These are phyloP conservation scores for Cryphonectria parasitica DNA, from an alignment of 2,329 filamentous ascomycete genomes.

Conservation along the genomic window DNA sequence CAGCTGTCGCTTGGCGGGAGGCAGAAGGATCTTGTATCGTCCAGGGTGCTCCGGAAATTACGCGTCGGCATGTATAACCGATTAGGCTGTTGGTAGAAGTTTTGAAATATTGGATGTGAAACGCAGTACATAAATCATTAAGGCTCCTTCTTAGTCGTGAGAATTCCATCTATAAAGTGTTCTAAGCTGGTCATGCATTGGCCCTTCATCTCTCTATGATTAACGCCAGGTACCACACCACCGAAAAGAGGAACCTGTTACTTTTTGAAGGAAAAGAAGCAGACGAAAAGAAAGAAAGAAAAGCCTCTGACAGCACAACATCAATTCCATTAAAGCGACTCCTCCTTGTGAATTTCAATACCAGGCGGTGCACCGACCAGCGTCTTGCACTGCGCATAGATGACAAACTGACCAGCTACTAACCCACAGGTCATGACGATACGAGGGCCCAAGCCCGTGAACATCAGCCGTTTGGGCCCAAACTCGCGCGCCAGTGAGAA, in stretches of 20 bases:
- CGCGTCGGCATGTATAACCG: neutral
- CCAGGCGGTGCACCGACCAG: constrained; percentile 54
- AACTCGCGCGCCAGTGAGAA: constrained; percentile 56
- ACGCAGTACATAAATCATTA: neutral
- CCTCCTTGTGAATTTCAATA: constrained; percentile 58
- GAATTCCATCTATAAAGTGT: neutral
- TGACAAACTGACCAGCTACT: constrained; percentile 58
- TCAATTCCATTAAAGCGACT: constrained; percentile 21
- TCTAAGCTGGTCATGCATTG: neutral
- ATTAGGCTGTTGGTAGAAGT: neutral
- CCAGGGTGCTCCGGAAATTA: neutral
- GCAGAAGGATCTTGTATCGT: neutral
- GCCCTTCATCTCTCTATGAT: neutral
- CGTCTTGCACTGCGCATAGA: constrained; percentile 59
- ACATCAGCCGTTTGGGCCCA: constrained; percentile 51
- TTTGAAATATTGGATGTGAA: neutral
- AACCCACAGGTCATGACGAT: constrained; percentile 58
- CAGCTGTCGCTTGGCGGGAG: neutral
- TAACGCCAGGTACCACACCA: constrained; percentile 12
- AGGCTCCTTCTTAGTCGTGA: neutral
- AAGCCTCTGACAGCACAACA: no score
- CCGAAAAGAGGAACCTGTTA: neutral
- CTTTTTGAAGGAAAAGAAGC: no score
- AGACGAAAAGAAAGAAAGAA: neutral
- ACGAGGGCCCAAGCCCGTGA: constrained; percentile 54